Conservation (phyloP, 2,329 filamentous ascomycete genomes). For the Neofusicoccum sp. region DNA sequence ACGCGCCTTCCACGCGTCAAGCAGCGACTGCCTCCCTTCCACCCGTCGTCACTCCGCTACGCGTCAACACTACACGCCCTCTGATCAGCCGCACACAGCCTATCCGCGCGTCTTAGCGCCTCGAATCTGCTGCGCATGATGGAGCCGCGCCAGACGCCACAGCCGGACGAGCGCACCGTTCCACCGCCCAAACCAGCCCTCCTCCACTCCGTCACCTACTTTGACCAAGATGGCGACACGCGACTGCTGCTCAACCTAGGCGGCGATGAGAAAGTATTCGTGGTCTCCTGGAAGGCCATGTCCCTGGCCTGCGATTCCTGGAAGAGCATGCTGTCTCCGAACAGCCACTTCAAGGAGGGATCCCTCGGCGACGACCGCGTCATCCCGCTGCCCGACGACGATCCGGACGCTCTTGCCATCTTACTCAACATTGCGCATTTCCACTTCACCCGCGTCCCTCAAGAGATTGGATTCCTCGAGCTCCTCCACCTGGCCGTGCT, state of each 20-base stretch:
- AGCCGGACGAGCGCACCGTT: too few relatives aligned
- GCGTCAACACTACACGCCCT: too few relatives aligned
- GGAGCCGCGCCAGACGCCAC: too few relatives aligned
- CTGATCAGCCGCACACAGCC: too few relatives aligned
- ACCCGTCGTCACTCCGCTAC: too few relatives aligned
- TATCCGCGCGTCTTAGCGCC: too few relatives aligned
- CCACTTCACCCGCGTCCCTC: not conserved
- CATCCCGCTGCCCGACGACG: constrained; percentile 16
- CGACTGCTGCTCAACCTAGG: not conserved
- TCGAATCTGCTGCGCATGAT: too few relatives aligned
- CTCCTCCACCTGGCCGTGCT: not conserved
- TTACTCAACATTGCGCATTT: constrained; percentile 18
- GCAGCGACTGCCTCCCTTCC: too few relatives aligned
- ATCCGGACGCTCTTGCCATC: constrained; percentile 1
- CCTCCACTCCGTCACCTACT: too few relatives aligned
- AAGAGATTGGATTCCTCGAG: not conserved
- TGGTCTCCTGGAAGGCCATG: not conserved
- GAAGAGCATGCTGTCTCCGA: not conserved
- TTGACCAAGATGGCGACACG: not conserved
- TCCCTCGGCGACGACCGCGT: not conserved
- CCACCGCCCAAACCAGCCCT: too few relatives aligned
- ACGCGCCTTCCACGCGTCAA: too few relatives aligned
- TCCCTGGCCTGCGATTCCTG: not conserved
- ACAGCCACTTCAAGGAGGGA: not conserved
- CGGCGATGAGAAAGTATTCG: not conserved